Percentiles rank a stretch among this genome's conserved stretches.
Conservation (phyloP, 495 filamentous ascomycete species). For the Penicillium salamii region DNA sequence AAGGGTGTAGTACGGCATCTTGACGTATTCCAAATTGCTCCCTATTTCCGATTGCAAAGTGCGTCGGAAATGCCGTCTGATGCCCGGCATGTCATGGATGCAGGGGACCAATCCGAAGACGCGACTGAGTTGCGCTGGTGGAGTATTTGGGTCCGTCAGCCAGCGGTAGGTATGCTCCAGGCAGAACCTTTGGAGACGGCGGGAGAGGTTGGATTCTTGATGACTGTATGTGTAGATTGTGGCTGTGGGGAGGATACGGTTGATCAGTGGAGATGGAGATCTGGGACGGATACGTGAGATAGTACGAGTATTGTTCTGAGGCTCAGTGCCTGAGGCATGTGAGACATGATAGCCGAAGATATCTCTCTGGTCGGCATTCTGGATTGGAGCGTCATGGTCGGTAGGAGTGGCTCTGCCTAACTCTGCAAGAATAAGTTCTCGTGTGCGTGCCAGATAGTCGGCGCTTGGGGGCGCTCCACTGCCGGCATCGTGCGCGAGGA, state of each 20-base stretch:
- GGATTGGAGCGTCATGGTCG: not conserved
- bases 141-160: slow-evolving; percentile 52
- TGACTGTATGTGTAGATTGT: slow-evolving; percentile 36
- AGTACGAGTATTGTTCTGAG: not conserved
- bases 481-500: slow-evolving; percentile 40
- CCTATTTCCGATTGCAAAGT: slow-evolving; percentile 26
- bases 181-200: slow-evolving; percentile 64
- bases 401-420: slow-evolving; percentile 5
- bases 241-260: slow-evolving; percentile 23
- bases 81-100: slow-evolving; percentile 50
- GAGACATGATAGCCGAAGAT: slow-evolving; percentile 23
- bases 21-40: slow-evolving; percentile 48
- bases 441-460: slow-evolving; percentile 11
- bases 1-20: slow-evolving; percentile 61
- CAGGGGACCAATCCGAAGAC: slow-evolving; percentile 70
- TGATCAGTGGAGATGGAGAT: slow-evolving; percentile 22
- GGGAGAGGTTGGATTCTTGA: slow-evolving; percentile 67
- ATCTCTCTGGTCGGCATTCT: not conserved
- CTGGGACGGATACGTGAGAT: no score
- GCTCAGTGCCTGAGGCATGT: not conserved
- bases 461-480: not conserved
- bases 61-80: slow-evolving; percentile 40
- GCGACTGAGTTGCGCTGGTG: slow-evolving; percentile 47
- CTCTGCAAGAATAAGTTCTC: slow-evolving; percentile 19
- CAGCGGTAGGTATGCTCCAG: slow-evolving; percentile 62